Evolutionary conservation across 768 basidiomycete genomes (phyloP), one percentile per base, ranked within the genome.

Genomic region (Amanita subjunquillea): DNA sequence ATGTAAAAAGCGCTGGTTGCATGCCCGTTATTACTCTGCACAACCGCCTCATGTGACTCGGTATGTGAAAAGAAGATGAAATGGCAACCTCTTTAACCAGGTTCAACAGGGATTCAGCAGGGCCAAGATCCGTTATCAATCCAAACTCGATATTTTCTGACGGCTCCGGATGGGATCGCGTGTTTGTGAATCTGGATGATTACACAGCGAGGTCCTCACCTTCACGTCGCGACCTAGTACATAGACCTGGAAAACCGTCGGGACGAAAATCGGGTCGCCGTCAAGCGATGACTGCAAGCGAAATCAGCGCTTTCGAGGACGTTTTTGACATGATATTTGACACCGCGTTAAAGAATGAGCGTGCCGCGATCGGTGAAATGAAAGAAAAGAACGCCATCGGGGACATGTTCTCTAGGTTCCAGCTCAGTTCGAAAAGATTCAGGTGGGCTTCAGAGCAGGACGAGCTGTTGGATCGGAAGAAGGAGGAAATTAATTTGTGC

Each of bases 251-350:
- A 46, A 34, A 34, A 9, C 52, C 34, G 44, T 47, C 34, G 59
- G 57, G 32, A 55, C 59, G 22, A 48, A 59, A 2, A 53, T 60
- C 44, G 53, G 55, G 40, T 39, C 51, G 52, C n/a, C 51, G 49
- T 40, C 81, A 84, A 56, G 69, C 78, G 17, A 80, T 88, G 75
- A 86, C 85, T 0, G 80, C 79, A 0, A 75, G 76, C 42, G 88
- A 90, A 67, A 72, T 75, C 53, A 73, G 61, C 53, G 78, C 78
- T 3, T 83, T 90, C 57, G 78, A 85, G 59, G 80, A 83, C 29
- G 84, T 89, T 77, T 86, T 89, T 58, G 73, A 80, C 58, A 65
- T 84, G 67, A 79, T 89, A 36, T 87, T 88, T 62, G 70, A 78
- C 44, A 76, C 77, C 13, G 72, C 59, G 22, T 36, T 34, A 54